Evolutionary conservation across 345 rosid genomes (phyloP).

Genomic region (Eucalyptus tenuipes): DNA sequence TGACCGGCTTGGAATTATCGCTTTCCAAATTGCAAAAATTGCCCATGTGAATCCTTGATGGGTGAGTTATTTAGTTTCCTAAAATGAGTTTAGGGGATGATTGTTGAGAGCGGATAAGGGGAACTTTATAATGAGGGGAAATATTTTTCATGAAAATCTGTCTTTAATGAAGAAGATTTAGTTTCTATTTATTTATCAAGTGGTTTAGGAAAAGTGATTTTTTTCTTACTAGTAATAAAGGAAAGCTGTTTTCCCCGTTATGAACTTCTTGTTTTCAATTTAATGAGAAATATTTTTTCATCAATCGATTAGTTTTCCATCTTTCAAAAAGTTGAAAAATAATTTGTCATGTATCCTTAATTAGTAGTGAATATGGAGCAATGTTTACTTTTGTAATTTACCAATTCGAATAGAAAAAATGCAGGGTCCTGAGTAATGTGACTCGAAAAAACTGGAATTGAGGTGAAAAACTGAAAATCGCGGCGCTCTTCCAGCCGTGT

Average conservation of each 20-base stretch:
- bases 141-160: not conserved
- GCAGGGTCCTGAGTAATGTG: not conserved
- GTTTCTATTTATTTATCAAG: not conserved
- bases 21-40: not conserved
- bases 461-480: not conserved
- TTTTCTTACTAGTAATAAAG: not conserved
- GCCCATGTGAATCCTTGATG: not conserved
- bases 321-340: not conserved
- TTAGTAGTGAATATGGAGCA: not conserved
- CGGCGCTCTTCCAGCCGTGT: not conserved
- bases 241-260: rapidly evolving
- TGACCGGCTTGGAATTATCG: not conserved
- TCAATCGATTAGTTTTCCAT: rapidly evolving
- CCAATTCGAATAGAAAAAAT: not conserved
- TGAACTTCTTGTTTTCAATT: rapidly evolving
- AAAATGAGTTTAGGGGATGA: not conserved
- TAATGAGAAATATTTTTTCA: rapidly evolving
- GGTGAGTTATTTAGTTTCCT: not conserved
- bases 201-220: not conserved
- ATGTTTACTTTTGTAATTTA: not conserved
- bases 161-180: not conserved
- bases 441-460: not conserved
- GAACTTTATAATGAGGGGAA: not conserved
- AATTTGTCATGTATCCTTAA: not conserved
- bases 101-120: not conserved